Percentiles rank a stretch among this genome's conserved stretches.
Evolutionary conservation across 1,284 basidiomycete species (phyloP).

Genomic region (Rhodotorula sp.): DNA sequence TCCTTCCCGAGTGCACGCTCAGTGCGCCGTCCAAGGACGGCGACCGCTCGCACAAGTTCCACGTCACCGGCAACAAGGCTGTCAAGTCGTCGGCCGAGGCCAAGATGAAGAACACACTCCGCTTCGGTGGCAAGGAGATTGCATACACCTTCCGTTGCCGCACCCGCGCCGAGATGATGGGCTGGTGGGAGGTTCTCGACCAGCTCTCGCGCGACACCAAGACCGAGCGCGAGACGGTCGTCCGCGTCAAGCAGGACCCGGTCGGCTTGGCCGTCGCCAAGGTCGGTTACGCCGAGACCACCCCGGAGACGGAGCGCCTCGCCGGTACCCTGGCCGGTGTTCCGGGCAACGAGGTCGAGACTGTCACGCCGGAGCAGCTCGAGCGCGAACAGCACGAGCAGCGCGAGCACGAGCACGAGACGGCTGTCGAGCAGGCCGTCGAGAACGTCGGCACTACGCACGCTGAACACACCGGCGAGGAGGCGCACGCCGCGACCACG

Average conservation of each 20-base stretch:
- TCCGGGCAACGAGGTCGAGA: conserved; percentile 13
- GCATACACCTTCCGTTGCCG: conserved; percentile 45
- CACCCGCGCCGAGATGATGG: conserved; percentile 41
- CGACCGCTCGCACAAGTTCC: conserved; percentile 40
- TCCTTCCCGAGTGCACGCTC: conserved; percentile 44
- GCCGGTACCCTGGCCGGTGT: conserved; percentile 17
- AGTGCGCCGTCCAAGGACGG: conserved; percentile 35
- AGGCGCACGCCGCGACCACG: background rate
- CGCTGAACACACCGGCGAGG: background rate
- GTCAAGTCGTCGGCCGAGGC: conserved; percentile 21
- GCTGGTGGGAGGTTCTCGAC: conserved; percentile 43
- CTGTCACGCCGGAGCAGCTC: conserved; percentile 2
- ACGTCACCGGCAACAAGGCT: conserved; percentile 24
- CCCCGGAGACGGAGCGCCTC: background rate
- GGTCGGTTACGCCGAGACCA: conserved; percentile 26
- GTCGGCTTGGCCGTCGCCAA: conserved; percentile 33
- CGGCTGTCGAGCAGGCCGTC: background rate
- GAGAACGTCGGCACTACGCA: background rate
- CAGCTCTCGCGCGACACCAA: conserved; percentile 40
- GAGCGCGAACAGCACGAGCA: conserved; percentile 4
- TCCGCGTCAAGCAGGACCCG: conserved; percentile 21
- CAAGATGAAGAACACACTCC: conserved; percentile 42
- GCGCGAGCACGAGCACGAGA: background rate
- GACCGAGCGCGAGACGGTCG: conserved; percentile 5
- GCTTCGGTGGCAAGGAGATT: conserved; percentile 43